Evolutionary conservation across 768 basidiomycete species (phyloP).

Genomic region (Leucosporidium creatinivorum): DNA sequence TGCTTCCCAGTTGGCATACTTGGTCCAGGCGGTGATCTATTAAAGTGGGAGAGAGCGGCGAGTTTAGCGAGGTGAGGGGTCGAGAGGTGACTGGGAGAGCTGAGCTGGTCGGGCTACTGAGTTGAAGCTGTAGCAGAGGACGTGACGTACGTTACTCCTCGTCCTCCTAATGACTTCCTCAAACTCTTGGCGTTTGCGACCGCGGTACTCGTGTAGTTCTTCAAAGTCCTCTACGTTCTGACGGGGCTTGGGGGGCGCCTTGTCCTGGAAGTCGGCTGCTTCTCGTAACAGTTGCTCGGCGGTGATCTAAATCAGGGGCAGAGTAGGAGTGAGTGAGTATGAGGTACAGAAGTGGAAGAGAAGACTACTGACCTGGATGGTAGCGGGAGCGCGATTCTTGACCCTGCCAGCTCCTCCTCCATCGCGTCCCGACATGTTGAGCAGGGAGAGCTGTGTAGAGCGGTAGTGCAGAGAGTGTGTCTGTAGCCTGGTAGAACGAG

Average conservation of each 20-base stretch:
- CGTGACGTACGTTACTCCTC: constrained; percentile 42
- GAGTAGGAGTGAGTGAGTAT: background rate
- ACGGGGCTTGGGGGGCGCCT: constrained; percentile 79
- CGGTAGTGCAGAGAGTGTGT: too few relatives aligned
- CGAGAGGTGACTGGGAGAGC: too few relatives aligned
- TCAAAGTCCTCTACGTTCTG: constrained; percentile 97
- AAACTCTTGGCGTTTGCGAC: constrained; percentile 78
- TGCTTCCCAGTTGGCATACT: constrained; percentile 62
- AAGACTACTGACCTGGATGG: constrained; percentile 61
- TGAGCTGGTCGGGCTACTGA: too few relatives aligned
- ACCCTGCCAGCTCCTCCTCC: constrained; percentile 45
- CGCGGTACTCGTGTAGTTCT: constrained; percentile 66
- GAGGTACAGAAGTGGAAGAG: constrained; percentile 24
- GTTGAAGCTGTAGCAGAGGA: too few relatives aligned
- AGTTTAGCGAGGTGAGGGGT: too few relatives aligned
- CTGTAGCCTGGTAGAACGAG: too few relatives aligned
- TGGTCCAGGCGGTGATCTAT: constrained; percentile 48
- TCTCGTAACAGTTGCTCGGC: constrained; percentile 96
- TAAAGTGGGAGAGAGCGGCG: too few relatives aligned
- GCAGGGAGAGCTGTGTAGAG: too few relatives aligned
- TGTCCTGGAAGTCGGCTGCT: constrained; percentile 96
- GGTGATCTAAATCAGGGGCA: constrained; percentile 62
- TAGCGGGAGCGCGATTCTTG: constrained; percentile 92
- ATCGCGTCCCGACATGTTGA: too few relatives aligned
- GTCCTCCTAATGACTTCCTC: constrained; percentile 60